Base-by-base conservation (phyloP, 1,284 basidiomycete species). In the Jaminaea rosea region DNA sequence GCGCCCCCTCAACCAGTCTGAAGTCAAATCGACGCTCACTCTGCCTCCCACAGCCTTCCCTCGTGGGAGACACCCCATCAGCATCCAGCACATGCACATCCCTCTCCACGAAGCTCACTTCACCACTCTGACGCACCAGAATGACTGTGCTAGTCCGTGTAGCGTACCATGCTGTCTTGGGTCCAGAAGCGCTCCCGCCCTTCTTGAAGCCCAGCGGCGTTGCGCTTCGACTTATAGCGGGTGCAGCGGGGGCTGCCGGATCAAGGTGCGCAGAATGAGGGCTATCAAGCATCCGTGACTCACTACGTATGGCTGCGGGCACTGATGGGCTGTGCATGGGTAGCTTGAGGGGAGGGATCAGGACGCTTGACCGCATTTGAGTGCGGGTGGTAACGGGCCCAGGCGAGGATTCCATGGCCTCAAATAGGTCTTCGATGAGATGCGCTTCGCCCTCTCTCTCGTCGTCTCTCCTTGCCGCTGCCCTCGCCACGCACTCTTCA, bases 111-210 rank as follows among this genome's bases (percentile, higher is more conserved):
- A 42, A 51, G 17, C 23, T 44, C 36, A 31, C 28, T 26, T 34
- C n/a, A 13, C 47, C 49, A 47, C 45, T 29, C 34, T 44, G 11
- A 15, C 28, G 15, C 11, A 51, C 49, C 2, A 51, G 36, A 2
- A 51, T 10, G 2, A 51, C 45, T n/a, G 49, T 51, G 21, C 46
- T 26, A 5, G 49, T 51, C 36, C 49, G 28, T 15, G 49, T 51
- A 5, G 34, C 49, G 21, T 44, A 51, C 39, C 39, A 42, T 24
- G 39, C 39, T 23, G n/a, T 36, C n/a, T n/a, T n/a, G n/a, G n/a
- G n/a, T n/a, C n/a, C n/a, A n/a, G n/a, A n/a, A 10, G 31, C n/a
- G 10, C 31, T 32, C 31, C 10, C 31, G 10, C 31, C 31, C 31
- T 10, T 10, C 31, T 10, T 32, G 10, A 32, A 10, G 10, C 31